Evolutionary conservation across 2,329 filamentous ascomycete genomes (phyloP), one percentile per base, ranked within the genome.

Genomic region (Fusarium avenaceum): DNA sequence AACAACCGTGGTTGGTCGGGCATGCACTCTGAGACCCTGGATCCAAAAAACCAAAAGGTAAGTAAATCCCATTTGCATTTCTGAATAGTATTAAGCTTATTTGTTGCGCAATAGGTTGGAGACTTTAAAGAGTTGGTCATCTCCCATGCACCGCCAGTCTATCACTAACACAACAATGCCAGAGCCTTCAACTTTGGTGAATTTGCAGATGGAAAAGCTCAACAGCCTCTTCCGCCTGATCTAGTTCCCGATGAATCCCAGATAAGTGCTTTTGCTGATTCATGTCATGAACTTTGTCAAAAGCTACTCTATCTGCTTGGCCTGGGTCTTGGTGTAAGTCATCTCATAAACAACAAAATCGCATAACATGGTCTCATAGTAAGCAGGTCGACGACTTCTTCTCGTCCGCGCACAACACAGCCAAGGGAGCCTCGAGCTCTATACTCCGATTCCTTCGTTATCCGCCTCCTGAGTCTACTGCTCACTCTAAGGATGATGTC

Each of bases 101-200:
- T 64, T 24, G 65, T 19, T 38, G 5, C 62, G 13, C 14, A 6
- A 7, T 7, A 93, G 90, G 84, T 89, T 32, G 92, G 93, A 17
- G 94, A 97, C 75, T 93, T 93, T 72, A 97, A 97, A 84, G 93
- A 97, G 92, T 94, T 80, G 74, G 81, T 28, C 26, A 22, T 19
- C 33, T 14, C 47, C 38, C 30, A 32, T 33, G 13, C 43, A 35
- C 40, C 6, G 6, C 26, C 3, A 20, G 9, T 24, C n/a, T 38
- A 19, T 11, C 62, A 57, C 42, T 42, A 54, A 54, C 48, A 42
- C 39, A 9, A 15, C 26, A 42, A 47, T 8, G 11, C 57, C 70
- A 96, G 94, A 82, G 93, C 91, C 38, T 95, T 98, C 85, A 99
- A 98, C 81, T 91, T 98, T 75, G 93, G 91, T 68, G 88, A 93